A percentile compares a stretch with the other conserved stretches of the same genome.
Evolutionary conservation across 148 eudicot genomes (phyloP).

Genomic region (Gaultheria prostrata): DNA sequence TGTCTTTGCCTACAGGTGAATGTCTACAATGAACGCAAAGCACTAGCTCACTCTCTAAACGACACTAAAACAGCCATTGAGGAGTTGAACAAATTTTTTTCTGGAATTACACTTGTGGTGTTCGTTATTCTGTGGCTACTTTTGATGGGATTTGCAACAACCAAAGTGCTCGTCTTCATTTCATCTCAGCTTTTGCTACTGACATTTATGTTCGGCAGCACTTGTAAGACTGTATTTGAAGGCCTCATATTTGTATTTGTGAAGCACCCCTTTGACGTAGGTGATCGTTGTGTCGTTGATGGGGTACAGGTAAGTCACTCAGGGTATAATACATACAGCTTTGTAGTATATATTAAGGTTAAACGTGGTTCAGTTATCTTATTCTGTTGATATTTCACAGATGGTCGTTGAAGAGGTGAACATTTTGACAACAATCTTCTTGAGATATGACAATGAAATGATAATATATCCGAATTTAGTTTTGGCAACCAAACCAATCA

Average conservation of each 20-base stretch:
- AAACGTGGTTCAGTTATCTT: neutral
- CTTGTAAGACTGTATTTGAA: constrained; percentile 65
- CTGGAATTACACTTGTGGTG: constrained; percentile 39
- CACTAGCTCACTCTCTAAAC: constrained; percentile 61
- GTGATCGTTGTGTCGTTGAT: constrained; percentile 85
- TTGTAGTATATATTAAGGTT: neutral
- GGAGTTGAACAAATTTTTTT: constrained; percentile 59
- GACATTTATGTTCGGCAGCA: constrained; percentile 63
- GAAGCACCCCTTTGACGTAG: constrained; percentile 88
- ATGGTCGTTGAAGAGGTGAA: constrained; percentile 94
- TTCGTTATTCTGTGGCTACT: constrained; percentile 60
- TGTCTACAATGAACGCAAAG: constrained; percentile 67
- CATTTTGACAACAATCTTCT: constrained; percentile 77
- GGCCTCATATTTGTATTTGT: constrained; percentile 71
- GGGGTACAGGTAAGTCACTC: constrained; percentile 64
- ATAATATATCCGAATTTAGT: constrained; percentile 72
- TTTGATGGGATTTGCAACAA: constrained; percentile 69
- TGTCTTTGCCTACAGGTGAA: constrained; percentile 42
- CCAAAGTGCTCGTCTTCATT: constrained; percentile 62
- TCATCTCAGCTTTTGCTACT: constrained; percentile 67
- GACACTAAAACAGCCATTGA: constrained; percentile 90
- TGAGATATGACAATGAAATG: constrained; percentile 74
- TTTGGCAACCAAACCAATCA: constrained; percentile 70
- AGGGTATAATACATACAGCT: neutral
- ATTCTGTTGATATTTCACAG: constrained; percentile 28